Conservation (phyloP, 1,139 yeast genomes). For the Yamadazyma taylorii region DNA sequence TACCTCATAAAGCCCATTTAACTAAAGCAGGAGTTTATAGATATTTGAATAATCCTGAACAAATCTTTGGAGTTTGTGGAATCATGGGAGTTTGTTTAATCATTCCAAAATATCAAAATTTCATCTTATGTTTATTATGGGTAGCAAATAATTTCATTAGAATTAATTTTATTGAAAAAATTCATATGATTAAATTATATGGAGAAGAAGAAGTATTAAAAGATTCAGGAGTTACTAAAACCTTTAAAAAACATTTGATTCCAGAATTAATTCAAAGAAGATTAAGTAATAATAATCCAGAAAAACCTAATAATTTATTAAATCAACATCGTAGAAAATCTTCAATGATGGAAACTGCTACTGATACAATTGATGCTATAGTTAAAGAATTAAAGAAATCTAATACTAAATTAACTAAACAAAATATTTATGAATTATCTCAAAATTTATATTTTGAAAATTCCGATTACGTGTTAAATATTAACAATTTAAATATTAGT, state of each 20-base stretch:
- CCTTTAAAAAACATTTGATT: constrained; percentile 52
- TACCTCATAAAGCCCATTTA: constrained; percentile 45
- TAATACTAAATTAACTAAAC: constrained; percentile 34
- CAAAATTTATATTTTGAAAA: constrained; percentile 42
- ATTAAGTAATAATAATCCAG: constrained; percentile 23
- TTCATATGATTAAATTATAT: constrained; percentile 77
- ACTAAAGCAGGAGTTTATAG: constrained; percentile 85
- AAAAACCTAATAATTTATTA: constrained; percentile 14
- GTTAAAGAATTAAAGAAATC: constrained; percentile 40
- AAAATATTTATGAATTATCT: constrained; percentile 41
- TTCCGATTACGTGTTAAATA: constrained; percentile 31
- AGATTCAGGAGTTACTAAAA: constrained; percentile 69
- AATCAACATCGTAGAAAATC: constrained; percentile 23
- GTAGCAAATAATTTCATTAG: constrained; percentile 65
- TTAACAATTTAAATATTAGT: constrained; percentile 23
- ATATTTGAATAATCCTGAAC: constrained; percentile 83
- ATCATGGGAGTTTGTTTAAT: constrained; percentile 77
- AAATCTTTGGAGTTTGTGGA: constrained; percentile 78
- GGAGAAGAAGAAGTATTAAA: constrained; percentile 62
- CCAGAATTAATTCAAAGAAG: constrained; percentile 43
- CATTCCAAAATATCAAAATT: constrained; percentile 57
- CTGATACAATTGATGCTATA: constrained; percentile 44
- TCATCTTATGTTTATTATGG: constrained; percentile 64
- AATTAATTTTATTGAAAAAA: constrained; percentile 73
- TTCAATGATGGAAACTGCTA: constrained; percentile 23